A percentile compares a stretch with the other conserved stretches of the same genome.
Evolutionary conservation across 202 grass and related monocot species (phyloP).

Genomic region (Zoysia matrella): DNA sequence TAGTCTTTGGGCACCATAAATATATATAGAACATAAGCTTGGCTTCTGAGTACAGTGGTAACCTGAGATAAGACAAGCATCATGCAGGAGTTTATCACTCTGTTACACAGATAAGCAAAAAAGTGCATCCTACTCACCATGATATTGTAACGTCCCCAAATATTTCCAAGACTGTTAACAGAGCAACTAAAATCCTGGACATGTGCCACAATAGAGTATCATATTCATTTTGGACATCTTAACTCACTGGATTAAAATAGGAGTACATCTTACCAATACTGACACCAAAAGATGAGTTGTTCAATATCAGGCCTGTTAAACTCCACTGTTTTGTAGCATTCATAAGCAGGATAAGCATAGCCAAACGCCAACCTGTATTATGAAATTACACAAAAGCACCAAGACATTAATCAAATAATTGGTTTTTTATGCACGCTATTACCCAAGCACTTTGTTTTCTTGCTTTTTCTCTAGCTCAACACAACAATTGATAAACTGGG

Average conservation of each 20-base stretch:
- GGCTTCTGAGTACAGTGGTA: slow-evolving; percentile 78
- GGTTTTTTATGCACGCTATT: background rate
- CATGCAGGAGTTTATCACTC: background rate
- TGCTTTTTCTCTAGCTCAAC: background rate
- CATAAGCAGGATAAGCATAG: slow-evolving; percentile 58
- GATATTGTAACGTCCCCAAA: slow-evolving; percentile 72
- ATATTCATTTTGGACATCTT: background rate
- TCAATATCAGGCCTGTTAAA: slow-evolving; percentile 83
- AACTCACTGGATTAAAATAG: background rate
- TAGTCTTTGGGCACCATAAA: slow-evolving; percentile 86
- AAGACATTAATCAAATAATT: slow-evolving; percentile 19
- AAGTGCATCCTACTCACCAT: slow-evolving; percentile 51
- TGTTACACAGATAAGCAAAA: background rate
- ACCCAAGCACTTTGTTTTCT: background rate
- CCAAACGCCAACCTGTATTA: slow-evolving; percentile 58
- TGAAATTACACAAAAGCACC: slow-evolving; percentile 2
- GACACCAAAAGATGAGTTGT: slow-evolving; percentile 86
- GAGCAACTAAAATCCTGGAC: slow-evolving; percentile 81
- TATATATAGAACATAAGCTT: slow-evolving; percentile 74
- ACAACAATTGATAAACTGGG: background rate
- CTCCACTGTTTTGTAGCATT: slow-evolving; percentile 59
- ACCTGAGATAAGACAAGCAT: slow-evolving; percentile 43
- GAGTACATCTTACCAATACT: slow-evolving; percentile 62
- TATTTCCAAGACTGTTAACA: slow-evolving; percentile 73
- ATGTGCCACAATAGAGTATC: background rate